A percentile compares a stretch with the other conserved stretches of the same genome.
These are phyloP conservation scores for Malus hybrid DNA, from an alignment of 331 rosid genomes.

Conservation along the genomic window DNA sequence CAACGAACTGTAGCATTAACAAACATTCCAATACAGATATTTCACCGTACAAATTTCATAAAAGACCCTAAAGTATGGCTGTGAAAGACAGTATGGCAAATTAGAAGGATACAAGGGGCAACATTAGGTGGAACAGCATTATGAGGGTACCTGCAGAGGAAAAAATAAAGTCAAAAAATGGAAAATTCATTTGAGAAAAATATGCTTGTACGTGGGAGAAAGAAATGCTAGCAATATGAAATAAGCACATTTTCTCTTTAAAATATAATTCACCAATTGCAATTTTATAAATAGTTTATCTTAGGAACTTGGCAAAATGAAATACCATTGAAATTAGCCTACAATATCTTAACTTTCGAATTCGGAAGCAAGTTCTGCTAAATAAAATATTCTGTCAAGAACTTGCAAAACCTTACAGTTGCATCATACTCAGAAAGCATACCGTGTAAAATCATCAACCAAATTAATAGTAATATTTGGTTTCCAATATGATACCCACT, in stretches of 20 bases:
- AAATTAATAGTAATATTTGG: constrained; percentile 86
- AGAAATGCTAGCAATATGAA: background rate
- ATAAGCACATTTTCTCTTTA: background rate
- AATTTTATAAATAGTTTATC: background rate
- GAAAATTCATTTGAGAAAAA: background rate
- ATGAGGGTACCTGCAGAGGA: constrained; percentile 59
- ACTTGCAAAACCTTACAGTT: background rate
- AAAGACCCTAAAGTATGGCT: background rate
- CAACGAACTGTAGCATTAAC: background rate
- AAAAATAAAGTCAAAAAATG: background rate
- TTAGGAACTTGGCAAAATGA: background rate
- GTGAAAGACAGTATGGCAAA: background rate
- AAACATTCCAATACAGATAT: background rate
- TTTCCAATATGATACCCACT: constrained; percentile 81
- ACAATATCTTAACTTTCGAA: background rate
- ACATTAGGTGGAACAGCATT: constrained; percentile 76
- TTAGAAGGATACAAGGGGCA: constrained; percentile 83
- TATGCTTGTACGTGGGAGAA: background rate
- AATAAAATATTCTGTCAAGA: background rate
- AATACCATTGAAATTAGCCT: background rate
- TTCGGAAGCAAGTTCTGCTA: background rate
- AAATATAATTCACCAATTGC: background rate
- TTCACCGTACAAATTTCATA: background rate
- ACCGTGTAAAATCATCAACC: constrained; percentile 88
- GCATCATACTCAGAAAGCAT: constrained; percentile 10